Evolutionary conservation across 1,284 basidiomycete species (phyloP).

Genomic region (Apiotrichum gracile): DNA sequence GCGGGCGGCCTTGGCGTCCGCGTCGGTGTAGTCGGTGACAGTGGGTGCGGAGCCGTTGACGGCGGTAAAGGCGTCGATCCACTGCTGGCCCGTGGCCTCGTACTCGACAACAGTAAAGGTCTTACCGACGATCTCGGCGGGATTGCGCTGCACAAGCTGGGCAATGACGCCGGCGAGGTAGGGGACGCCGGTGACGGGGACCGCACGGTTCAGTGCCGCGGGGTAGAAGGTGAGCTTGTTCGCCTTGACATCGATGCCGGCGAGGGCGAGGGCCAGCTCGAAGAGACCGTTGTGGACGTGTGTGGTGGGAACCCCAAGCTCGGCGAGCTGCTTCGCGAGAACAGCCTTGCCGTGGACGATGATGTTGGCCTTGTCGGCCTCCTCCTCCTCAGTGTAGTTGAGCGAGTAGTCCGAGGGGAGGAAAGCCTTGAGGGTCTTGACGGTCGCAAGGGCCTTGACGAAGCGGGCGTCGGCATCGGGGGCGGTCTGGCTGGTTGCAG

Average conservation of each 20-base stretch:
- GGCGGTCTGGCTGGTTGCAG: conserved; percentile 1
- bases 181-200: conserved; percentile 1
- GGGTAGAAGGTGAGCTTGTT: conserved; percentile 10
- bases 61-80: conserved; percentile 1
- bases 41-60: not conserved
- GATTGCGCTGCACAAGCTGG: not conserved
- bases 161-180: conserved; percentile 6
- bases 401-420: conserved; percentile 13
- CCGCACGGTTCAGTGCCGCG: not conserved
- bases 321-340: not conserved
- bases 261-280: conserved; percentile 1
- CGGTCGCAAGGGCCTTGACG: conserved; percentile 1
- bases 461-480: not conserved
- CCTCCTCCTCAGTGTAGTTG: conserved; percentile 3
- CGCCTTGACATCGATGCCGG: conserved; percentile 9
- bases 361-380: not conserved
- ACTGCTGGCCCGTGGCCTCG: conserved; percentile 2
- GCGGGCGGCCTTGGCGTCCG: conserved; percentile 6
- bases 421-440: conserved; percentile 4
- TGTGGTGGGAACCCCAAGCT: conserved; percentile 6
- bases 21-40: conserved; percentile 1
- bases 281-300: conserved; percentile 11
- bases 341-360: conserved; percentile 1
- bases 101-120: conserved; percentile 5
- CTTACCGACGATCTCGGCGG: not conserved